Conservation (phyloP, 192 early-diverging fungal species). For the Diversispora eburnea region DNA sequence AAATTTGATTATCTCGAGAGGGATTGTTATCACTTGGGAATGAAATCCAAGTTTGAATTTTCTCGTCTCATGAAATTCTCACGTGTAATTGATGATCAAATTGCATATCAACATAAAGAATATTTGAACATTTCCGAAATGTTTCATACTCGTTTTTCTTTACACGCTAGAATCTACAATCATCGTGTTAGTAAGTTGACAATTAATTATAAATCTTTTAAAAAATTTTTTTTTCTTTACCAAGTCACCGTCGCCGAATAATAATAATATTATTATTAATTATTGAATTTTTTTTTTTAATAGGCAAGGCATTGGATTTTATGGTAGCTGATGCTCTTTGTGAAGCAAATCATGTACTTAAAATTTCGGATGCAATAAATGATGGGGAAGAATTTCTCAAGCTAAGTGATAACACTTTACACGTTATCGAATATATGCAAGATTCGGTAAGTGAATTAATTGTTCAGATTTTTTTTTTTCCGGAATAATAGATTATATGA, state of each 20-base stretch:
- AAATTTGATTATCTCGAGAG: slow-evolving; percentile 81
- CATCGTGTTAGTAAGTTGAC: slow-evolving; percentile 69
- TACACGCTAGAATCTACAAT: slow-evolving; percentile 83
- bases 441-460: slow-evolving; percentile 8
- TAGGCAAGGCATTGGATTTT: slow-evolving; percentile 71
- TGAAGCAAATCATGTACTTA: slow-evolving; percentile 68
- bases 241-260: too few species aligned
- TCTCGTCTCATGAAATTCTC: slow-evolving; percentile 72
- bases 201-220: too few species aligned
- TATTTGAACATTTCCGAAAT: slow-evolving; percentile 83
- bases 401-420: slow-evolving; percentile 82
- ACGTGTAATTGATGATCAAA: slow-evolving; percentile 83
- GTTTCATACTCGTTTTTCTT: slow-evolving; percentile 75
- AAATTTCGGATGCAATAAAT: slow-evolving; percentile 59
- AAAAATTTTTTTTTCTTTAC: background rate
- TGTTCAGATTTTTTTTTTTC: background rate
- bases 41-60: slow-evolving; percentile 46
- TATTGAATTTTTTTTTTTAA: background rate
- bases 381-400: slow-evolving; percentile 63
- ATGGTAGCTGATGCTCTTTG: slow-evolving; percentile 89
- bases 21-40: slow-evolving; percentile 77
- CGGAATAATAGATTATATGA: background rate
- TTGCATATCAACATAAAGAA: slow-evolving; percentile 89
- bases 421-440: slow-evolving; percentile 61
- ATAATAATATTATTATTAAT: background rate